Base-by-base conservation (phyloP, 331 rosid species). In the Malus hybrid region DNA sequence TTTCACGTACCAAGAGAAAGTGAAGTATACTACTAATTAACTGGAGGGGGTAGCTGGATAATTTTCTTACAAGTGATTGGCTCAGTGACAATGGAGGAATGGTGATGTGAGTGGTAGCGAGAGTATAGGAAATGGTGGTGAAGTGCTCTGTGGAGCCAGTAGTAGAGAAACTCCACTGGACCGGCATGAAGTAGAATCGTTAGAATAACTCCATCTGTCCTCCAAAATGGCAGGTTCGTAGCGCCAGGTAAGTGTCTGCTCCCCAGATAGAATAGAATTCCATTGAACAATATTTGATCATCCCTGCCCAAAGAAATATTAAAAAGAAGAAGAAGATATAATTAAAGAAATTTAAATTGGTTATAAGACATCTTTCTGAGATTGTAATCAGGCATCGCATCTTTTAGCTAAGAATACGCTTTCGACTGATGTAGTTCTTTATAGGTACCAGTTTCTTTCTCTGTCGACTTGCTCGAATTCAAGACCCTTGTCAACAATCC, bases 21-120 rank as follows among this genome's bases (percentile, higher is more conserved):
- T 50, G 56, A 50, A 50, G 56, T 50, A 50, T 16, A 50, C n/a
- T 15, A 50, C 56, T 50, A 50, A 50, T 50, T 14, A 48, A 0
- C 15, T 46, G 30, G 1, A 61, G 39, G 10, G 18, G 22, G 13
- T n/a, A 7, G 1, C 18, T 55, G 55, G 18, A 16, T 63, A 28
- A 5, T 26, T 16, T 16, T 72, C 88, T 85, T 68, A 92, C 97
- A 85, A 0, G 92, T 80, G 2, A 89, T 89, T 16, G 97, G 97
- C 66, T 92, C 96, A 0, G 96, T 87, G 53, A 82, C 96, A 36
- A 92, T 80, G 65, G 97, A 92, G 16, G 97, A 89, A 63, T 92
- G 96, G 22, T 92, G 96, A 8, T 92, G 97, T 46, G 97, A 92
- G 57, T 92, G 97, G 42, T 92, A 89, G 24, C 97, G 82, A 24